Evolutionary conservation across 1,284 basidiomycete genomes (phyloP).

Genomic region (Ustilago bromivora): DNA sequence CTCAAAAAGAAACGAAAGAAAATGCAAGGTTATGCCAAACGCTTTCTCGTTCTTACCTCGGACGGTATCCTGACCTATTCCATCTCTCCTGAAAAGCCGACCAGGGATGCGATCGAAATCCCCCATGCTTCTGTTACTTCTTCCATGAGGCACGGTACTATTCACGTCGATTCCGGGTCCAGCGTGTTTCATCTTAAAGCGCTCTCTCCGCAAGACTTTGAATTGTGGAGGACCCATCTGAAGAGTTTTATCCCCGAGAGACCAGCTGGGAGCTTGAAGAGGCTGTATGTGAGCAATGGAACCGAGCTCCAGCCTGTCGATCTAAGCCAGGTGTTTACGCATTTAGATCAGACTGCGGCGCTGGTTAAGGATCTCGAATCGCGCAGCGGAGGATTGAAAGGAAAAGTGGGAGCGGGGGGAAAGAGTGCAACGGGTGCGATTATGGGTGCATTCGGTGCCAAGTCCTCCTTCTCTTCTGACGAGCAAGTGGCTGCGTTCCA

Average conservation of each 20-base stretch:
- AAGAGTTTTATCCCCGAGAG: slow-evolving; percentile 64
- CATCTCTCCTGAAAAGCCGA: slow-evolving; percentile 58
- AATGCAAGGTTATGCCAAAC: slow-evolving; percentile 69
- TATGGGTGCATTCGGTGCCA: slow-evolving; percentile 43
- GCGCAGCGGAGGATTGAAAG: slow-evolving; percentile 21
- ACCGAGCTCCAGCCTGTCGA: slow-evolving; percentile 58
- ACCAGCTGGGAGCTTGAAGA: slow-evolving; percentile 34
- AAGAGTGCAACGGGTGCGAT: slow-evolving; percentile 29
- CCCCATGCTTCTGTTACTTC: slow-evolving; percentile 66
- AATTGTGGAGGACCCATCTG: slow-evolving; percentile 60
- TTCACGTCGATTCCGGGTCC: slow-evolving; percentile 67
- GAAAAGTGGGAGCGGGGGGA: slow-evolving; percentile 8
- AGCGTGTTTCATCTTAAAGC: slow-evolving; percentile 68
- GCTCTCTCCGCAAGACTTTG: slow-evolving; percentile 63
- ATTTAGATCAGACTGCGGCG: slow-evolving; percentile 50
- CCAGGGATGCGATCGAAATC: slow-evolving; percentile 67
- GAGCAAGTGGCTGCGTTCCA: slow-evolving; percentile 46
- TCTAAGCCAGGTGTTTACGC: slow-evolving; percentile 49
- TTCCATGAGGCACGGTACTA: slow-evolving; percentile 65
- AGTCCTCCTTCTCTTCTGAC: slow-evolving; percentile 15
- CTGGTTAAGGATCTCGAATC: slow-evolving; percentile 48
- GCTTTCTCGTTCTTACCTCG: slow-evolving; percentile 64
- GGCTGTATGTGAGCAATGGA: slow-evolving; percentile 53
- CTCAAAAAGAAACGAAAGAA: slow-evolving; percentile 70
- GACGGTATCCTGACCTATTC: slow-evolving; percentile 66